These are phyloP conservation scores for Lactarius sp. DNA, from an alignment of 768 basidiomycete species.

Conservation along the genomic window DNA sequence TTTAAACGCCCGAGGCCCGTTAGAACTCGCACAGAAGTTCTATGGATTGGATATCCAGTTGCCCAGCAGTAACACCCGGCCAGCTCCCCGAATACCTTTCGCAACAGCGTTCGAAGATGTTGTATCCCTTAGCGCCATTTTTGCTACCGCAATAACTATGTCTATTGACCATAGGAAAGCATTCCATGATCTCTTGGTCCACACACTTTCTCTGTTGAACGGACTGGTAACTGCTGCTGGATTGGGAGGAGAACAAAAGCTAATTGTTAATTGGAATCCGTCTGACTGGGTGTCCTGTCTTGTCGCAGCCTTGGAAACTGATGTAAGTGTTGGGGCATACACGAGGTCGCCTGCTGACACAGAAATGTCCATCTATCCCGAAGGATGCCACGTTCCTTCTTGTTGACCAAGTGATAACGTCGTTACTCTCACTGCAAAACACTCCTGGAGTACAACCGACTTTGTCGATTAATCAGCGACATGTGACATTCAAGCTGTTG, in stretches of 20 bases:
- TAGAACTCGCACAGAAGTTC: slow-evolving; percentile 35
- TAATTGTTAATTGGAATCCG: slow-evolving; percentile 54
- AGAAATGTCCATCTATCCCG: not conserved
- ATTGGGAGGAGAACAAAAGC: slow-evolving; percentile 31
- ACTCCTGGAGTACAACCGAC: slow-evolving; percentile 17
- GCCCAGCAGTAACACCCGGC: not conserved
- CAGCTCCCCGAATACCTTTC: slow-evolving; percentile 45
- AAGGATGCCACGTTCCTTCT: slow-evolving; percentile 24
- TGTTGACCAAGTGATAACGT: slow-evolving; percentile 24
- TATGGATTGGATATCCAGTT: slow-evolving; percentile 42
- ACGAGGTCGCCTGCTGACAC: not conserved
- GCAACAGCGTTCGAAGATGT: slow-evolving; percentile 53
- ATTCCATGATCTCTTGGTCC: slow-evolving; percentile 50
- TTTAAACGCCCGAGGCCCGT: slow-evolving; percentile 11
- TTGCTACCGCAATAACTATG: slow-evolving; percentile 31
- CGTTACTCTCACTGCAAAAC: slow-evolving; percentile 17
- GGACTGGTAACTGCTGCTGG: slow-evolving; percentile 45
- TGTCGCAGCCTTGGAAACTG: slow-evolving; percentile 49
- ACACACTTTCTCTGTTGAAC: slow-evolving; percentile 47
- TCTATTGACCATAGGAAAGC: slow-evolving; percentile 31
- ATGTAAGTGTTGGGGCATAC: slow-evolving; percentile 38
- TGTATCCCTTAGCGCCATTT: slow-evolving; percentile 42
- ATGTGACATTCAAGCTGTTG: slow-evolving; percentile 55
- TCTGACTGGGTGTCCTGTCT: slow-evolving; percentile 55
- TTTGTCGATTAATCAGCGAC: slow-evolving; percentile 46